These are phyloP conservation scores for Trichocladium uniseriatum DNA, from an alignment of 495 filamentous ascomycete species.

Conservation along the genomic window DNA sequence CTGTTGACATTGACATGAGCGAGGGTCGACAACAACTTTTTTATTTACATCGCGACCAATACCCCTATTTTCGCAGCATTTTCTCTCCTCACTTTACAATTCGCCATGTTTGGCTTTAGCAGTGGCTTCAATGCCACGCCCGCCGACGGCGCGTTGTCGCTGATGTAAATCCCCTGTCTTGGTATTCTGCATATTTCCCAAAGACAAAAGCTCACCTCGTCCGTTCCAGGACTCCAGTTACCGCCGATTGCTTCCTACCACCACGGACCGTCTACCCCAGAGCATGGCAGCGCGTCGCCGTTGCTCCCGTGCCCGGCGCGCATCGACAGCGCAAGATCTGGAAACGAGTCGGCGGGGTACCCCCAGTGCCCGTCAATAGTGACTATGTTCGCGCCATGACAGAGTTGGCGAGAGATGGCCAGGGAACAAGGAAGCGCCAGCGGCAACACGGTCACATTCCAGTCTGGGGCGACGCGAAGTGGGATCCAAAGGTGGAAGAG, in stretches of 20 bases:
- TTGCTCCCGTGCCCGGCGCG: slow-evolving; percentile 11
- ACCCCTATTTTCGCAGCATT: background rate
- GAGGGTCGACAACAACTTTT: background rate
- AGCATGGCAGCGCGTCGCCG: slow-evolving; percentile 26
- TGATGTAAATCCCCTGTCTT: slow-evolving; percentile 4
- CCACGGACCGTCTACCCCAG: slow-evolving; percentile 11
- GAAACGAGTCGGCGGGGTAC: slow-evolving; percentile 24
- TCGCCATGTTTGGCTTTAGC: slow-evolving; percentile 3
- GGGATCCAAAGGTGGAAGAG: slow-evolving; percentile 10
- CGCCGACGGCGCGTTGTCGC: background rate
- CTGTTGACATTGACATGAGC: slow-evolving; percentile 1
- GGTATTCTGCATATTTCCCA: background rate
- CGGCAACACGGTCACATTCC: slow-evolving; percentile 16
- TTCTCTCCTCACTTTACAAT: background rate
- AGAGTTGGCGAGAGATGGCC: slow-evolving; percentile 21
- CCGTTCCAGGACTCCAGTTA: slow-evolving; percentile 13
- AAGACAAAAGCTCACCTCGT: background rate
- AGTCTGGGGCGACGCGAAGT: slow-evolving; percentile 15
- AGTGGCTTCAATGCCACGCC: background rate
- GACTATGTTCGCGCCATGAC: slow-evolving; percentile 9
- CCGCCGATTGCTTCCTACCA: slow-evolving; percentile 18
- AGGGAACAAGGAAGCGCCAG: slow-evolving; percentile 18
- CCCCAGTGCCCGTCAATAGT: background rate
- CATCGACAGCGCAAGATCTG: slow-evolving; percentile 22
- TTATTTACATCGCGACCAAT: background rate